Evolutionary conservation across 805 yeast species (phyloP).

Genomic region (Yamadazyma ubonensis): DNA sequence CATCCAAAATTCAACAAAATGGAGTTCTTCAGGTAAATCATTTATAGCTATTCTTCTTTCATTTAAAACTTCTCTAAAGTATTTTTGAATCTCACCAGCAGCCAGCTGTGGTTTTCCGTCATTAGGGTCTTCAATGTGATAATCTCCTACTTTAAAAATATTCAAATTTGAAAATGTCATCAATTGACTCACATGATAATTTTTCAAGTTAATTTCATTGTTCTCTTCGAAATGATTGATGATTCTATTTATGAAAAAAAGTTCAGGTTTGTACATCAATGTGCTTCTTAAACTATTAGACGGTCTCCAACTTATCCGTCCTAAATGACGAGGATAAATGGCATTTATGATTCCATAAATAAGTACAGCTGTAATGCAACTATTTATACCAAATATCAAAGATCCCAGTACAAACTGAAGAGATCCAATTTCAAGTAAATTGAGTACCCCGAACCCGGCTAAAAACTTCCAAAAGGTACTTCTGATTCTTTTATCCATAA

Average conservation of each 20-base stretch:
- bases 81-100: slow-evolving; percentile 17
- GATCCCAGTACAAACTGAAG: slow-evolving; percentile 1
- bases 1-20: slow-evolving; percentile 38
- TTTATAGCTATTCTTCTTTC: slow-evolving; percentile 36
- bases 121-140: slow-evolving; percentile 21
- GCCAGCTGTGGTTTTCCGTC: not conserved
- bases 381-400: not conserved
- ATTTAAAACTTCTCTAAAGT: slow-evolving; percentile 22
- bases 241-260: slow-evolving; percentile 30
- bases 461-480: not conserved
- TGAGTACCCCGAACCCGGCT: slow-evolving; percentile 1
- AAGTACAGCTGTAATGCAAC: not conserved
- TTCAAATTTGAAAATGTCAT: slow-evolving; percentile 20
- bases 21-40: slow-evolving; percentile 33
- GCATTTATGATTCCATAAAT: slow-evolving; percentile 9
- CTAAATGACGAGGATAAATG: slow-evolving; percentile 16
- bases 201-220: slow-evolving; percentile 39
- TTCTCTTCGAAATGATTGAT: slow-evolving; percentile 43
- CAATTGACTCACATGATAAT: slow-evolving; percentile 36
- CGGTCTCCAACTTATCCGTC: slow-evolving; percentile 39
- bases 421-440: not conserved
- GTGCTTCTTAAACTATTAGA: slow-evolving; percentile 29
- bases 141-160: slow-evolving; percentile 21
- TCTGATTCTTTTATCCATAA: not conserved
- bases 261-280: slow-evolving; percentile 30